A percentile compares a stretch with the other conserved stretches of the same genome.
phyloP scores from a whole-genome alignment of 495 filamentous ascomycete species.

The Hypoxylon intermedium region DNA sequence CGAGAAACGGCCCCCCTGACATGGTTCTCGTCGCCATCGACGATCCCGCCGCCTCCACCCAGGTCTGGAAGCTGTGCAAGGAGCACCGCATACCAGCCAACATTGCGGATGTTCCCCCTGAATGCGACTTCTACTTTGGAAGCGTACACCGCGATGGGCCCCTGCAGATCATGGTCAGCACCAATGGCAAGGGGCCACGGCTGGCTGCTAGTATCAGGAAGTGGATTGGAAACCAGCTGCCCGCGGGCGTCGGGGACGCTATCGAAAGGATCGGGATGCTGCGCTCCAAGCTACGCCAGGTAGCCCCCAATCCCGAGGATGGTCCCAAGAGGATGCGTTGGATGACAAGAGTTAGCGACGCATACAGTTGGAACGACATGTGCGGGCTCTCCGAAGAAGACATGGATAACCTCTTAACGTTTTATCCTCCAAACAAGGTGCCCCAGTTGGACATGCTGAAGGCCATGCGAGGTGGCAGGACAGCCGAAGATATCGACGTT shows the following conservation, averaged over 20 bases:
- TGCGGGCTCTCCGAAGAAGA: slow-evolving; percentile 83
- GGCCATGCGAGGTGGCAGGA: slow-evolving; percentile 56
- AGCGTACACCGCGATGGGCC: slow-evolving; percentile 94
- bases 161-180: slow-evolving; percentile 96
- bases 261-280: slow-evolving; percentile 83
- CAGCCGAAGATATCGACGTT: slow-evolving; percentile 53
- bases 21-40: slow-evolving; percentile 96
- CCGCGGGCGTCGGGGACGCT: slow-evolving; percentile 77
- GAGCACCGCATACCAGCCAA: slow-evolving; percentile 84
- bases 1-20: slow-evolving; percentile 39
- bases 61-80: slow-evolving; percentile 92
- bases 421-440: slow-evolving; percentile 65
- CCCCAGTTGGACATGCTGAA: slow-evolving; percentile 56
- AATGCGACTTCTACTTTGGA: slow-evolving; percentile 99
- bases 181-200: slow-evolving; percentile 95
- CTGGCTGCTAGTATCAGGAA: slow-evolving; percentile 85
- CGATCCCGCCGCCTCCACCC: slow-evolving; percentile 82
- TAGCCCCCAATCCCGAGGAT: slow-evolving; percentile 75
- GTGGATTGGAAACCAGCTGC: slow-evolving; percentile 79
- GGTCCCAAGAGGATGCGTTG: slow-evolving; percentile 93
- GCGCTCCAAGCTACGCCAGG: slow-evolving; percentile 75
- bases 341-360: slow-evolving; percentile 92
- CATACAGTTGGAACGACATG: slow-evolving; percentile 84
- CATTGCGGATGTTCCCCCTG: slow-evolving; percentile 94
- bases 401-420: slow-evolving; percentile 76